Evolutionary conservation across 108 stramenopile genomes (phyloP), one percentile per base, ranked within the genome.

Genomic region (Craspedostauros australis): DNA sequence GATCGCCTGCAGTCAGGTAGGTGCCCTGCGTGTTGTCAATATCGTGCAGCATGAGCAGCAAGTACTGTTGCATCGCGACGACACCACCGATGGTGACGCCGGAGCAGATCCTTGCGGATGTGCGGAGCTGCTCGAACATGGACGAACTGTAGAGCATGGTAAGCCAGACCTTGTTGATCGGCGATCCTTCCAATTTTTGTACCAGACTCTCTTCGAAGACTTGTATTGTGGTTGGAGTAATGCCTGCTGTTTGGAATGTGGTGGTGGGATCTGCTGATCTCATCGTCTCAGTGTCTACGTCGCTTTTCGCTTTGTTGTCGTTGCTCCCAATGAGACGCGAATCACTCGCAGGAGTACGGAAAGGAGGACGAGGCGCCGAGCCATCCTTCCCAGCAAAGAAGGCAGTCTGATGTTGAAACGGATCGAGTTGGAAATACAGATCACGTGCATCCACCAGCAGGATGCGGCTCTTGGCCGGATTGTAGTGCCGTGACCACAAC

Each of bases 401-500:
- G n/a, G n/a, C n/a, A n/a, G n/a, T n/a, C n/a, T n/a, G n/a, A 28
- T 39, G 39, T 45, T 52, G 16, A 20, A 69, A 44, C 4, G 68
- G 68, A 62, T 63, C 37, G 24, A 16, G 9, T 40, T 69, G 68
- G 37, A 69, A 69, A 22, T 55, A 54, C 14, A 63, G 32, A 43
- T 69, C 68, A 7, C 68, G 52, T 19, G 27, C 41, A 42, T 69
- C 68, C 4, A 36, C 23, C 1, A 69, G 11, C 2, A 51, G 36
- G 21, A 69, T 56, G 8, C 44, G n/a, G 4, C 26, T 18, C 3
- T 33, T 45, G 5, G 5, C 8, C 28, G 60, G 36, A 11, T 21
- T 15, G 33, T 69, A 69, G 18, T 40, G 9, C 28, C 0, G n/a
- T 1, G 36, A 30, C 68, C 68, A 69, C 2, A 41, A 52, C 60